These are phyloP conservation scores for Musa itinerans DNA, from an alignment of 176 grass and related monocot species.

Conservation along the genomic window DNA sequence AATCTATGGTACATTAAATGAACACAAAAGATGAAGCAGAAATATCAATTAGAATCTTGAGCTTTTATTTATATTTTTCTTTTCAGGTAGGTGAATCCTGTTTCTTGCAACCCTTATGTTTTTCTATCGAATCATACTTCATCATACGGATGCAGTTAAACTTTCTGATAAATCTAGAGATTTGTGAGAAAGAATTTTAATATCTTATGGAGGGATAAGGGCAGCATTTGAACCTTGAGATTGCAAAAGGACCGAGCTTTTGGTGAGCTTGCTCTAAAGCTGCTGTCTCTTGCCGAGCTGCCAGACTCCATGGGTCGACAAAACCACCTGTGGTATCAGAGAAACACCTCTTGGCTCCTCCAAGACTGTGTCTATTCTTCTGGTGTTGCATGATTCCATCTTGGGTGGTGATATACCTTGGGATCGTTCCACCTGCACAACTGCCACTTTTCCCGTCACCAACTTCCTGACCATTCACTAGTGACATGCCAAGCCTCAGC, in stretches of 20 bases:
- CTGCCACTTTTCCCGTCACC: not conserved
- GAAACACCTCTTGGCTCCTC: slow-evolving; percentile 19
- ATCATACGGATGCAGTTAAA: not conserved
- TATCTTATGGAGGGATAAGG: not conserved
- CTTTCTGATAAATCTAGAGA: not conserved
- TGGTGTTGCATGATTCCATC: not conserved
- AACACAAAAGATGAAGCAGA: not conserved
- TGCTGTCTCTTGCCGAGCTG: slow-evolving; percentile 38
- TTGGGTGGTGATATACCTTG: not conserved
- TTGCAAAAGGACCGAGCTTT: slow-evolving; percentile 18
- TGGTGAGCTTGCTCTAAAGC: slow-evolving; percentile 38
- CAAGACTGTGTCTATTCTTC: not conserved
- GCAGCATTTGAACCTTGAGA: slow-evolving; percentile 27
- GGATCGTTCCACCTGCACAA: slow-evolving; percentile 1
- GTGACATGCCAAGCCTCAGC: slow-evolving; percentile 57
- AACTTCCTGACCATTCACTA: slow-evolving; percentile 22
- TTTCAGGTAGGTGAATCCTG: no score
- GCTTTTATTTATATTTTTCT: not conserved
- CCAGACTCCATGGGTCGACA: slow-evolving; percentile 44
- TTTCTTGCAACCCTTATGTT: no score
- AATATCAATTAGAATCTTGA: not conserved
- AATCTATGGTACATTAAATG: not conserved
- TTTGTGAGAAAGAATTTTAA: not conserved
- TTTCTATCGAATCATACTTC: not conserved
- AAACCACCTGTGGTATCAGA: slow-evolving; percentile 15